A percentile compares a stretch with the other conserved stretches of the same genome.
Evolutionary conservation across 2,329 filamentous ascomycete species (phyloP).

Genomic region (Cladophialophora yegresii): DNA sequence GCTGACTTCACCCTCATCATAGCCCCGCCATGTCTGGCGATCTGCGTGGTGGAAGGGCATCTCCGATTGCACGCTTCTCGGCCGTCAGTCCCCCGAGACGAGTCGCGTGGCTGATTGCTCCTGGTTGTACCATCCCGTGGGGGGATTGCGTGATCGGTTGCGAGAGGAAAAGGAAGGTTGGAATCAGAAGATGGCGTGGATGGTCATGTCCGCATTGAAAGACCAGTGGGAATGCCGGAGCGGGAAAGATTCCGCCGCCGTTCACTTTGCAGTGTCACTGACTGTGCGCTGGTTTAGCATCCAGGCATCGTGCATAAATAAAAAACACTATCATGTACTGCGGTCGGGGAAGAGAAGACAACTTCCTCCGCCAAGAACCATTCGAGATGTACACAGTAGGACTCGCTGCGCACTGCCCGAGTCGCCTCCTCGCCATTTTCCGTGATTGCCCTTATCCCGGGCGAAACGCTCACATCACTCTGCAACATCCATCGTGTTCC

Average conservation of each 20-base stretch:
- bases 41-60: conserved; percentile 10
- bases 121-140: conserved; percentile 29
- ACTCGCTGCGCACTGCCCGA: background rate
- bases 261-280: background rate
- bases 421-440: background rate
- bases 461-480: conserved; percentile 19
- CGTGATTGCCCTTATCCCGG: background rate
- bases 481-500: conserved; percentile 15
- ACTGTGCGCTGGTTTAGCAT: background rate
- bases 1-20: conserved; percentile 11
- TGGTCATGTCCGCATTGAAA: conserved; percentile 10
- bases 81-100: background rate
- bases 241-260: background rate
- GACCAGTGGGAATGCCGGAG: background rate
- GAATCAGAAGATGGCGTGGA: conserved; percentile 4
- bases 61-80: conserved; percentile 8
- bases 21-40: conserved; percentile 8
- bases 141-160: conserved; percentile 31
- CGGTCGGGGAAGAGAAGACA: background rate
- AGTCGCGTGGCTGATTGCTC: conserved; percentile 8
- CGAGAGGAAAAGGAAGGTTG: background rate
- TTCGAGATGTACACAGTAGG: too few relatives aligned
- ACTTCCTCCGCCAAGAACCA: too few relatives aligned
- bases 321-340: background rate
- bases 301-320: background rate